Evolutionary conservation across 352 stramenopile species (phyloP).

Genomic region (Globisporangium cederbergense): DNA sequence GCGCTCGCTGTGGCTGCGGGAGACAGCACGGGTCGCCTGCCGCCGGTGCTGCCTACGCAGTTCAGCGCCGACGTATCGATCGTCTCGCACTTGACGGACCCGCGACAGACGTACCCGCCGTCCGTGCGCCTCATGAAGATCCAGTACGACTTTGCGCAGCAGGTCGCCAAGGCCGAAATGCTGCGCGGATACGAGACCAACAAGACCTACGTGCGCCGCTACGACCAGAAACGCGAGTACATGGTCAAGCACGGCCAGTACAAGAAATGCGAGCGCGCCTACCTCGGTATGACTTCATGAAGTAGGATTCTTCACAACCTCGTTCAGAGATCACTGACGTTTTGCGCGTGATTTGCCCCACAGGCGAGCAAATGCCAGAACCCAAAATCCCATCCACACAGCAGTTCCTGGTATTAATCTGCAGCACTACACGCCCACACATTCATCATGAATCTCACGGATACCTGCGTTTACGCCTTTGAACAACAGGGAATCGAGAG

Average conservation of each 20-base stretch:
- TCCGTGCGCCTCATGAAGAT: conserved; percentile 50
- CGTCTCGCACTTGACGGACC: conserved; percentile 62
- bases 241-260: conserved; percentile 70
- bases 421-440: no score
- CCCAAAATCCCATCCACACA: conserved; percentile 51
- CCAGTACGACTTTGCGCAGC: conserved; percentile 62
- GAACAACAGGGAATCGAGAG: conserved; percentile 50
- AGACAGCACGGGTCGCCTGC: not conserved
- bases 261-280: conserved; percentile 65
- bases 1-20: not conserved
- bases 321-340: not conserved
- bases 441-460: no score
- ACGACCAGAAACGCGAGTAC: conserved; percentile 68
- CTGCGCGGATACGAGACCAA: conserved; percentile 57
- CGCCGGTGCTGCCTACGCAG: conserved; percentile 42
- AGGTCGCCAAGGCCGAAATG: conserved; percentile 56
- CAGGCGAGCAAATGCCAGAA: conserved; percentile 49
- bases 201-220: conserved; percentile 69
- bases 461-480: not conserved
- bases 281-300: conserved; percentile 30
- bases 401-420: conserved; percentile 38
- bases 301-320: not conserved
- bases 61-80: conserved; percentile 55
- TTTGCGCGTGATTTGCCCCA: not conserved
- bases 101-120: conserved; percentile 50